Base-by-base conservation (phyloP, 495 filamentous ascomycete genomes). In the Penicillium nucicola region DNA sequence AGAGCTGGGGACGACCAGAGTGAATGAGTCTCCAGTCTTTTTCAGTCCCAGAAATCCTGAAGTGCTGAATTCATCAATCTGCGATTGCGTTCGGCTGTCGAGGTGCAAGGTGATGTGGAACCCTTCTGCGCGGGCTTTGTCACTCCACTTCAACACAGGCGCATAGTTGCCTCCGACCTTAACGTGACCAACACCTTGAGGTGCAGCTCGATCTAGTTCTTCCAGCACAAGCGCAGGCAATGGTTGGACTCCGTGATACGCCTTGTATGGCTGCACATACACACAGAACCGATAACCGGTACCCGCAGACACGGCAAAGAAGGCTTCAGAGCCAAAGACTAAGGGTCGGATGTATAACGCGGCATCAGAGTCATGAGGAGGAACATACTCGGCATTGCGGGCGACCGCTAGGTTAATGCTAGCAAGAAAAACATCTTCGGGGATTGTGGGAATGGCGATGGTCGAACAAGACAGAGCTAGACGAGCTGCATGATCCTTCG, bases 1-100 rank as follows among this genome's bases (percentile, higher is more conserved):
- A 47, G 77, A 82, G 56, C 87, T 78, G 12, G 87, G 84, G 20
- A 86, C 80, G 1, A 88, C 82, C 1, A 90, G 62, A 11, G 44
- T 48, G 19, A 31, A 28, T 17, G 11, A 14, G 11, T 61, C 53
- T 12, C 50, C 48, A 4, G 19, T 50, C 34, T 41, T 45, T 38
- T 65, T 59, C 9, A 76, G 42, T 3, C 76, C 76, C 18, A 79
- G 60, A 53, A 79, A 79, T n/a, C 67, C 72, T 11, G 60, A 63
- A 3, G 73, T 74, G 11, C 56, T 62, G 52, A 79, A 79, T 57
- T 78, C 76, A 36, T 78, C 74, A 25, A 79, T 67, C 36, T 69
- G 58, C 5, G 55, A 68, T 20, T 67, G 63, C 33, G 69, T 74
- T 43, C 52, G 48, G 42, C 70, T 75, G 46, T 78, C 76, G 45